Evolutionary conservation across 2,329 filamentous ascomycete species (phyloP).

Genomic region (Botrytis deweyae): DNA sequence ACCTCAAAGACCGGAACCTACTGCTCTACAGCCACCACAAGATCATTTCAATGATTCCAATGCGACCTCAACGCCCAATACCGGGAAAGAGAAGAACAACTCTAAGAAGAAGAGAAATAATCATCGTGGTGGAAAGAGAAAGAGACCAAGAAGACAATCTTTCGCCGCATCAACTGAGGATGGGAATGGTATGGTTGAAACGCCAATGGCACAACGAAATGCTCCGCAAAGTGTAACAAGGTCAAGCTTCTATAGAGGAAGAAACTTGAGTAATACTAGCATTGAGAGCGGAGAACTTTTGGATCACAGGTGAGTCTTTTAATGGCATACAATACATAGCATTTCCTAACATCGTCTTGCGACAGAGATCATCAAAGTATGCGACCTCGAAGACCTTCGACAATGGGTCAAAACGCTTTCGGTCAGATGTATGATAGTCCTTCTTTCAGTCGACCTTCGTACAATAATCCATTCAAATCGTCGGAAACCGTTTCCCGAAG

Average conservation of each 20-base stretch:
- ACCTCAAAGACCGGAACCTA: conserved; percentile 31
- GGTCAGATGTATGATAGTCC: conserved; percentile 41
- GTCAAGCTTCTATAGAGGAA: conserved; percentile 50
- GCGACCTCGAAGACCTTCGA: conserved; percentile 62
- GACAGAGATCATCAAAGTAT: conserved; percentile 48
- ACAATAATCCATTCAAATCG: conserved; percentile 37
- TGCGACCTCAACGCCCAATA: conserved; percentile 29
- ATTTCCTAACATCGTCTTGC: conserved; percentile 21
- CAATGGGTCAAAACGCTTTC: conserved; percentile 41
- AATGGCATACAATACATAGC: conserved; percentile 16
- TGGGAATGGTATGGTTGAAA: conserved; percentile 40
- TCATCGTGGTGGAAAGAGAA: conserved; percentile 76
- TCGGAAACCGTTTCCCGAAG: conserved; percentile 31
- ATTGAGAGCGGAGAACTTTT: conserved; percentile 85
- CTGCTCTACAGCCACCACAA: conserved; percentile 30
- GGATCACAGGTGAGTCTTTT: conserved; percentile 70
- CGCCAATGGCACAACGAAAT: conserved; percentile 39
- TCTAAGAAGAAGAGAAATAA: conserved; percentile 66
- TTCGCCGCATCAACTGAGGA: conserved; percentile 66
- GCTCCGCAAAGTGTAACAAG: conserved; percentile 34
- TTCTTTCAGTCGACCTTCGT: conserved; percentile 38
- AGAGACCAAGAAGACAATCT: conserved; percentile 72
- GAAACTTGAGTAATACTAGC: conserved; percentile 77
- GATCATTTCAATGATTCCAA: conserved; percentile 24
- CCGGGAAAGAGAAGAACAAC: conserved; percentile 12